Percentiles rank a stretch among this genome's conserved stretches.
Evolutionary conservation across 2,329 filamentous ascomycete genomes (phyloP).

Genomic region (Alternaria gaisen): DNA sequence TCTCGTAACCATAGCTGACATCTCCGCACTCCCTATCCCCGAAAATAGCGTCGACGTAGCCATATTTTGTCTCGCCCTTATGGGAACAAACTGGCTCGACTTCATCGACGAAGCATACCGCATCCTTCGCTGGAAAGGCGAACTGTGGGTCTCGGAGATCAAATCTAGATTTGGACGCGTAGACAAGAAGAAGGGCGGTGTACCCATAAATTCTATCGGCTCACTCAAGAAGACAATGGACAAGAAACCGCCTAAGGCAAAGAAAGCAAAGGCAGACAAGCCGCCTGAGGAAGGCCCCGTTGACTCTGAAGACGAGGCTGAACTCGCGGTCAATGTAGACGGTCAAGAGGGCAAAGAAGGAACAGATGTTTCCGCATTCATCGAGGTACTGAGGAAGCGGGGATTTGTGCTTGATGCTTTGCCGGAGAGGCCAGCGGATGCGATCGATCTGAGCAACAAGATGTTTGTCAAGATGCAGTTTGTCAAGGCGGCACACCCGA

Average conservation of each 20-base stretch:
- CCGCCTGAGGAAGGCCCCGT: slow-evolving; percentile 60
- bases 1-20: slow-evolving; percentile 87
- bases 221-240: slow-evolving; percentile 37
- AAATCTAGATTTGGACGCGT: slow-evolving; percentile 85
- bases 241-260: slow-evolving; percentile 30
- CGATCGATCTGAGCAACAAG: slow-evolving; percentile 86
- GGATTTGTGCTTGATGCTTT: slow-evolving; percentile 78
- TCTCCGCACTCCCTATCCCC: slow-evolving; percentile 79
- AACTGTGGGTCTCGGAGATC: slow-evolving; percentile 97
- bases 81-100: slow-evolving; percentile 98
- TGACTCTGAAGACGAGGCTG: slow-evolving; percentile 65
- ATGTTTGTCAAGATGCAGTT: slow-evolving; percentile 99
- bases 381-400: slow-evolving; percentile 79
- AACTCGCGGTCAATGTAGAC: slow-evolving; percentile 71
- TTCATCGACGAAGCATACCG: slow-evolving; percentile 97
- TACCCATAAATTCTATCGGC: slow-evolving; percentile 72
- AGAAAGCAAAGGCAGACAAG: slow-evolving; percentile 56
- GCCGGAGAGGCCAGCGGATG: slow-evolving; percentile 64
- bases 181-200: slow-evolving; percentile 57
- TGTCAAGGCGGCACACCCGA: slow-evolving; percentile 79
- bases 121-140: slow-evolving; percentile 89
- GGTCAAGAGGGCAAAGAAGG: slow-evolving; percentile 71
- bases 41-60: slow-evolving; percentile 83
- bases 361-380: slow-evolving; percentile 87
- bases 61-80: slow-evolving; percentile 94